Evolutionary conservation across 495 filamentous ascomycete genomes (phyloP).

Genomic region (Penicillium chermesinum): DNA sequence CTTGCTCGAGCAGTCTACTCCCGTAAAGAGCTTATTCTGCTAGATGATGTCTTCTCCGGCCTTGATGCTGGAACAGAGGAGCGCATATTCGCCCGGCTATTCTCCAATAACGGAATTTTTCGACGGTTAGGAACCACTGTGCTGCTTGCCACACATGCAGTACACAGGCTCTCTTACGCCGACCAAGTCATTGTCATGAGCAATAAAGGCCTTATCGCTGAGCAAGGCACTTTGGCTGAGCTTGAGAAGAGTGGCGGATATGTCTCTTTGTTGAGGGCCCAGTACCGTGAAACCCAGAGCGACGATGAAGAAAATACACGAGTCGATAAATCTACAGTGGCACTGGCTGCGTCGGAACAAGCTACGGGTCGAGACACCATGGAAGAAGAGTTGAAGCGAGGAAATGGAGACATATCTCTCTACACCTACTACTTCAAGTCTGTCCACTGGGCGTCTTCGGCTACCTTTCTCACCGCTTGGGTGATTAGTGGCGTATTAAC

Average conservation of each 20-base stretch:
- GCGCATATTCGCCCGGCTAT: constrained; percentile 38
- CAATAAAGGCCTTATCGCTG: background rate
- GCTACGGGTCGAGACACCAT: background rate
- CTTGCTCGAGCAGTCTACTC: constrained; percentile 47
- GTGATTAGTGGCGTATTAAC: background rate
- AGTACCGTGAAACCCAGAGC: background rate
- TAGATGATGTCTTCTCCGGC: constrained; percentile 46
- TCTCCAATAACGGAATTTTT: constrained; percentile 16
- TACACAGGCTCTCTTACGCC: constrained; percentile 3
- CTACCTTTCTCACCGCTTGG: background rate
- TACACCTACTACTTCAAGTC: constrained; percentile 5
- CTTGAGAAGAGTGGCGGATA: constrained; percentile 1
- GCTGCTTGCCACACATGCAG: constrained; percentile 17
- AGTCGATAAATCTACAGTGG: background rate
- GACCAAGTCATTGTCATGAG: constrained; percentile 6
- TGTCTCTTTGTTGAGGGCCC: background rate
- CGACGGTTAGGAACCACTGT: constrained; percentile 7
- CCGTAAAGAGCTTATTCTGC: constrained; percentile 28
- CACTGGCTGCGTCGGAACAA: background rate
- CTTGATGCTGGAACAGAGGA: constrained; percentile 45
- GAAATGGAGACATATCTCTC: background rate
- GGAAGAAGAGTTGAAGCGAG: background rate
- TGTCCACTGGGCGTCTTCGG: constrained; percentile 1
- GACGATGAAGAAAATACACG: background rate
- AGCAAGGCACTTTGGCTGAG: constrained; percentile 1